These are phyloP conservation scores for Nakazawaea ambrosiae DNA, from an alignment of 805 yeast genomes.

Conservation along the genomic window DNA sequence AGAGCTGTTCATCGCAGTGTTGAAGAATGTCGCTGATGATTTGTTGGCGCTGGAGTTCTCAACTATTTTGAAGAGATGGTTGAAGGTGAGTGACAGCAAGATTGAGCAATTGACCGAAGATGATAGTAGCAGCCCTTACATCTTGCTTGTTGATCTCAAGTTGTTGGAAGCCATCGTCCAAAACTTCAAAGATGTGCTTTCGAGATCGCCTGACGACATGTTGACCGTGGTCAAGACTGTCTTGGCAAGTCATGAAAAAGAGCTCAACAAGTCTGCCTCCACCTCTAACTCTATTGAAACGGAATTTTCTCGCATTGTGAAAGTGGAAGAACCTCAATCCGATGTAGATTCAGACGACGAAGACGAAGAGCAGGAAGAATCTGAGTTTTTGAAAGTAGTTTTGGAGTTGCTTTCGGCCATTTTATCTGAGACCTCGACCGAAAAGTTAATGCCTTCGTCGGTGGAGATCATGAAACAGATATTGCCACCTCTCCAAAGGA, in stretches of 20 bases:
- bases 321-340: slow-evolving; percentile 7
- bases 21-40: slow-evolving; percentile 43
- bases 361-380: slow-evolving; percentile 23
- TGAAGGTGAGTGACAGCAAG: slow-evolving; percentile 19
- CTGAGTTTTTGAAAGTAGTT: slow-evolving; percentile 25
- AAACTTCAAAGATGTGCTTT: slow-evolving; percentile 48
- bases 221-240: slow-evolving; percentile 41
- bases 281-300: background rate
- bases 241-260: slow-evolving; percentile 25
- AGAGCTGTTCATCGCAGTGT: slow-evolving; percentile 32
- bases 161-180: slow-evolving; percentile 56
- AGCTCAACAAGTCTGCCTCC: slow-evolving; percentile 9
- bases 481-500: slow-evolving; percentile 6
- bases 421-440: slow-evolving; percentile 21
- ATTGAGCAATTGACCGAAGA: slow-evolving; percentile 12
- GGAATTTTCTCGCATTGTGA: background rate
- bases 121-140: slow-evolving; percentile 43
- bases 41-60: slow-evolving; percentile 42
- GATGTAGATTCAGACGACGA: slow-evolving; percentile 24
- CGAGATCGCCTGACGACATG: slow-evolving; percentile 51
- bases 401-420: slow-evolving; percentile 32
- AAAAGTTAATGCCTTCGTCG: slow-evolving; percentile 1
- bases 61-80: slow-evolving; percentile 54
- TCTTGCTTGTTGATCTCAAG: slow-evolving; percentile 51
- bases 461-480: slow-evolving; percentile 13